Base-by-base conservation (phyloP, 129 eudicot species). In the Flaveria linearis region DNA sequence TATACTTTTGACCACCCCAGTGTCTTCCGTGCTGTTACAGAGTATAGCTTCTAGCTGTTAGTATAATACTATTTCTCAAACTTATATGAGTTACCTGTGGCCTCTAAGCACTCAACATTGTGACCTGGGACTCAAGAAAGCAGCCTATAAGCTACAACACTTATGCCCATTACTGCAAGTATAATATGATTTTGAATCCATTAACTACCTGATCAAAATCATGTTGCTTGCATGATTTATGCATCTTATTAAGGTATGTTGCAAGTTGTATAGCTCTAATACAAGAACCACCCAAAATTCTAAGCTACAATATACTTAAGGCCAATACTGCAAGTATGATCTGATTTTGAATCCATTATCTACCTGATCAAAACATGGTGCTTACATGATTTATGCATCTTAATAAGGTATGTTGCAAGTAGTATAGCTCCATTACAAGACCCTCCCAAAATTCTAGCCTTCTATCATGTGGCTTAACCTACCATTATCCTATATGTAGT, bases 351-450 rank as follows among this genome's bases (percentile, higher is more conserved):
- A 60, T 26, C 30, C 30, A 26, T 26, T 26, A 26, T 47, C 18
- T 61, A 13, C 47, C 20, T 9, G 33, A 58, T 22, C n/a, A 12
- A 57, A 6, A 60, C 72, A 20, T 55, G 33, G 20, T 72, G 11
- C 47, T 78, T 45, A 55, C 62, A 78, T 30, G 18, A 69, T 26
- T 4, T 45, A 45, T 7, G n/a, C 70, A 20, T 69, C 70, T 56
- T 46, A 7, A 33, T 33, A 60, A 28, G 63, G 52, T 9, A 47
- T 5, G 30, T 18, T 10, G 25, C 76, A 78, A 58, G 23, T 17
- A 69, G 62, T 70, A 33, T 33, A 60, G 3, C 63, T 49, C 63
- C 42, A 58, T 28, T 70, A 46, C 9, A 25, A 77, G 23, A 69
- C 28, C 68, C 42, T 16, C 53, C 7, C 41, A 63, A 9, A 11